These are phyloP conservation scores for Xylaria cubensis DNA, from an alignment of 495 filamentous ascomycete genomes.

Conservation along the genomic window DNA sequence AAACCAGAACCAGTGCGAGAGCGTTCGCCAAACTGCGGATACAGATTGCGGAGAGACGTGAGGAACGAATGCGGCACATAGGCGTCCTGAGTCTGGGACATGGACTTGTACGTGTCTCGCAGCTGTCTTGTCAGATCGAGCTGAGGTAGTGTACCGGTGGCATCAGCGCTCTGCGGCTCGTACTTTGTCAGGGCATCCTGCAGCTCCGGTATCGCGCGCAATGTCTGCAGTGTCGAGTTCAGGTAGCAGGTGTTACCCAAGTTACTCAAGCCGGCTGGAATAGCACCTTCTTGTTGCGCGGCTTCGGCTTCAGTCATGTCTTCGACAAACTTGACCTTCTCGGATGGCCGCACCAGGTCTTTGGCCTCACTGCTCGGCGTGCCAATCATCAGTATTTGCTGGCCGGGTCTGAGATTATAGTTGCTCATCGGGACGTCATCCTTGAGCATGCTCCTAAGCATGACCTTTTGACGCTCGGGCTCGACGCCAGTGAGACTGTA, in stretches of 20 bases:
- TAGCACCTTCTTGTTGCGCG: constrained; percentile 81
- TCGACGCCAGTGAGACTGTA: constrained; percentile 96
- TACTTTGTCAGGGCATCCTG: constrained; percentile 81
- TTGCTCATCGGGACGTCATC: constrained; percentile 89
- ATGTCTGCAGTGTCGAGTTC: constrained; percentile 91
- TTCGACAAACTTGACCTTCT: constrained; percentile 86
- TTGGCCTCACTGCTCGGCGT: constrained; percentile 71
- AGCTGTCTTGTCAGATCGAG: constrained; percentile 81
- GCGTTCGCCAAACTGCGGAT: constrained; percentile 93
- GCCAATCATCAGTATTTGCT: constrained; percentile 96
- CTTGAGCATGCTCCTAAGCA: constrained; percentile 94
- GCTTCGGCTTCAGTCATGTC: constrained; percentile 97
- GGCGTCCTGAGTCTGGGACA: constrained; percentile 89
- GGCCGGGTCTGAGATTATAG: constrained; percentile 82
- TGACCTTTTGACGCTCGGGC: constrained; percentile 92
- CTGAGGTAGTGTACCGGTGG: constrained; percentile 43
- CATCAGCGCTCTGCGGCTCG: constrained; percentile 44
- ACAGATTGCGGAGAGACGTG: constrained; percentile 76
- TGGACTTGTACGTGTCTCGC: constrained; percentile 87
- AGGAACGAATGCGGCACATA: constrained; percentile 88
- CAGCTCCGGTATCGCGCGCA: constrained; percentile 89
- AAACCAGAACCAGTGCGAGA: constrained; percentile 81
- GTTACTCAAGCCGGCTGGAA: constrained; percentile 88
- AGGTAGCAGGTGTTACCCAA: constrained; percentile 98
- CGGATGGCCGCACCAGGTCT: constrained; percentile 75